Evolutionary conservation across 192 early-diverging fungal genomes (phyloP).

Genomic region (Umbelopsis vinacea): DNA sequence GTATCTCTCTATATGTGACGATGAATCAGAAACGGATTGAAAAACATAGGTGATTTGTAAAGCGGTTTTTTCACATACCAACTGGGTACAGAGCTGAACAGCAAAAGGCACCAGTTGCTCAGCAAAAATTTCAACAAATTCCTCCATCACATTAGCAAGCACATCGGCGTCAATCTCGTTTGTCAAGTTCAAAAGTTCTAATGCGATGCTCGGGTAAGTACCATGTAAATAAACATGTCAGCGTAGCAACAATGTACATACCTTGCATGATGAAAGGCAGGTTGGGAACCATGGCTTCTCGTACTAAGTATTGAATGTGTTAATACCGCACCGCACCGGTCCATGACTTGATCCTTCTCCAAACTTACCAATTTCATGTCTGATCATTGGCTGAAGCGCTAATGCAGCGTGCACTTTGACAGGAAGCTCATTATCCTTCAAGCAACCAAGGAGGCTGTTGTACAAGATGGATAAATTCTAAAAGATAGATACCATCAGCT

Average conservation of each 20-base stretch:
- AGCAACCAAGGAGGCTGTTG: constrained; percentile 56
- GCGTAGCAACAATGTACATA: neutral
- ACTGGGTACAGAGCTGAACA: constrained; percentile 80
- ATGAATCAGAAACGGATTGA: neutral
- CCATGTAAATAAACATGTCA: constrained; percentile 13
- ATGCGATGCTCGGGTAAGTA: neutral
- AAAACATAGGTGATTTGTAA: no score
- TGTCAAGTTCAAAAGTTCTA: constrained; percentile 75
- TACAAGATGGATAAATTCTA: constrained; percentile 49
- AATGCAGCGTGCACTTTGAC: constrained; percentile 89
- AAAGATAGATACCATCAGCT: neutral
- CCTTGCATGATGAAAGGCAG: constrained; percentile 84
- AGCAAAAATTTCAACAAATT: constrained; percentile 91
- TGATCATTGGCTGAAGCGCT: constrained; percentile 78
- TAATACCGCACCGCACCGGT: neutral
- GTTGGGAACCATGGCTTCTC: constrained; percentile 74
- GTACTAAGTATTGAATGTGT: constrained; percentile 36
- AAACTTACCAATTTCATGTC: constrained; percentile 60
- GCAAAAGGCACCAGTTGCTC: constrained; percentile 92
- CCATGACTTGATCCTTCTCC: neutral
- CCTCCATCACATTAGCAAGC: constrained; percentile 83
- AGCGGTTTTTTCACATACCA: constrained; percentile 45
- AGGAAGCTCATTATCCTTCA: constrained; percentile 83
- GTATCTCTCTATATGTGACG: constrained; percentile 64
- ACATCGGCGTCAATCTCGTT: constrained; percentile 94